Conservation (phyloP, 73 alveolate species). For the Stentor roeselii region DNA sequence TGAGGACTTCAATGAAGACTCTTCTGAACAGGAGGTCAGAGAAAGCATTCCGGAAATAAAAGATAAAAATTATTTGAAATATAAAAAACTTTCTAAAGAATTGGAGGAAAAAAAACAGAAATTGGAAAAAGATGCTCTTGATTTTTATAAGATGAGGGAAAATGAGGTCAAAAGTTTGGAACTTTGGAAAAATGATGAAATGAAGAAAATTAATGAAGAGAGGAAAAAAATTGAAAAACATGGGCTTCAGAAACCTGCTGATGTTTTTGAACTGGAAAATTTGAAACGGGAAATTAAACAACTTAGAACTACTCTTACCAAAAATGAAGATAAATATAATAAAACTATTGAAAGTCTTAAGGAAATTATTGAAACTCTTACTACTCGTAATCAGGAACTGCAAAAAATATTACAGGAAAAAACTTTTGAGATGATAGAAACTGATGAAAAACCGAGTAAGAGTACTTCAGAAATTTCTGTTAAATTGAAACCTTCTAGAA, state of each 20-base stretch:
- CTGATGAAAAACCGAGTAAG: background rate
- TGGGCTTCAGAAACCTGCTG: slow-evolving; percentile 52
- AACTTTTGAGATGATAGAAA: background rate
- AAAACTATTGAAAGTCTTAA: slow-evolving; percentile 80
- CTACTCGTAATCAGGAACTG: slow-evolving; percentile 69
- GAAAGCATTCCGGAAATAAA: too few species aligned
- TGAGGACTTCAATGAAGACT: too few species aligned
- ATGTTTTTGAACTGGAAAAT: slow-evolving; percentile 89
- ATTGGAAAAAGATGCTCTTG: slow-evolving; percentile 52
- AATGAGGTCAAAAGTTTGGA: slow-evolving; percentile 59
- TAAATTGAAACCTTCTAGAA: background rate
- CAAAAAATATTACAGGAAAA: slow-evolving; percentile 33
- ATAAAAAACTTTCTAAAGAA: background rate
- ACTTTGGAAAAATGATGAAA: slow-evolving; percentile 63
- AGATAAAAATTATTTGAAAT: too few species aligned
- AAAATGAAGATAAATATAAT: slow-evolving; percentile 81
- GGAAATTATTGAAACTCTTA: slow-evolving; percentile 73
- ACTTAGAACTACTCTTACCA: slow-evolving; percentile 73
- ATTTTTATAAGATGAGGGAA: slow-evolving; percentile 44
- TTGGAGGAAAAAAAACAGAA: slow-evolving; percentile 11
- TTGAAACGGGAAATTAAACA: slow-evolving; percentile 72
- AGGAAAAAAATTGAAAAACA: slow-evolving; percentile 57
- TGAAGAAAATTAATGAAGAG: slow-evolving; percentile 59
- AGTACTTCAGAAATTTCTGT: background rate
- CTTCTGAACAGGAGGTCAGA: too few species aligned